Evolutionary conservation across 129 eudicot species (phyloP).

Genomic region (Calendula officinalis): DNA sequence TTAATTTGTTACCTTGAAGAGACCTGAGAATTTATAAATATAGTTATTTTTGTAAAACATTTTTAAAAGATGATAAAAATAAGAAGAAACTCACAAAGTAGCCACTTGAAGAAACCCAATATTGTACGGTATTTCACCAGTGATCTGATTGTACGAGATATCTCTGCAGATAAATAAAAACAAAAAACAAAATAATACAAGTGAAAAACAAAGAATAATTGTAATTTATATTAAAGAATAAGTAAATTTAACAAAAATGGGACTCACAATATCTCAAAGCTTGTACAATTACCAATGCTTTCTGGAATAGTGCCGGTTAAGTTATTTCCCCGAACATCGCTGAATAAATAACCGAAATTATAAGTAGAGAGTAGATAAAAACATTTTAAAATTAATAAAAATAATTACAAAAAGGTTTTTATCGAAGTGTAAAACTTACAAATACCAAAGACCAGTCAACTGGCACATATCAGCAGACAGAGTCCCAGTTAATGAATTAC

Average conservation of each 20-base stretch:
- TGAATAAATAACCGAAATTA: constrained; percentile 5
- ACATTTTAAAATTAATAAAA: too few relatives aligned
- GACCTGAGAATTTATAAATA: constrained; percentile 46
- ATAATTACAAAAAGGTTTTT: neutral
- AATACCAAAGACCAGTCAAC: constrained; percentile 89
- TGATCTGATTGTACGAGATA: constrained; percentile 75
- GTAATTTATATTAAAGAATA: too few relatives aligned
- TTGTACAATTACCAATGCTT: constrained; percentile 84
- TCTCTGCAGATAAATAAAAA: constrained; percentile 43
- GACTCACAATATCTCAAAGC: constrained; percentile 80
- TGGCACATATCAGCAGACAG: constrained; percentile 93
- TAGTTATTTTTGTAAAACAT: neutral
- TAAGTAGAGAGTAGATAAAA: neutral
- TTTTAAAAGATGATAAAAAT: neutral
- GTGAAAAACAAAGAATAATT: neutral
- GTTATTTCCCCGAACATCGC: constrained; percentile 74
- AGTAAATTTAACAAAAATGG: neutral
- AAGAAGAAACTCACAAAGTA: constrained; percentile 49
- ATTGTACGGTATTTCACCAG: constrained; percentile 87
- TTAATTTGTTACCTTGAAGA: constrained; percentile 69
- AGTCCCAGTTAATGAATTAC: constrained; percentile 65
- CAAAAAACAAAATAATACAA: neutral
- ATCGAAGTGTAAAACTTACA: constrained; percentile 43
- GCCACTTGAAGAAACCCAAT: constrained; percentile 92
- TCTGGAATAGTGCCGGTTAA: constrained; percentile 79